phyloP scores from a whole-genome alignment of 352 stramenopile genomes.

The Pythium myriotylum region DNA sequence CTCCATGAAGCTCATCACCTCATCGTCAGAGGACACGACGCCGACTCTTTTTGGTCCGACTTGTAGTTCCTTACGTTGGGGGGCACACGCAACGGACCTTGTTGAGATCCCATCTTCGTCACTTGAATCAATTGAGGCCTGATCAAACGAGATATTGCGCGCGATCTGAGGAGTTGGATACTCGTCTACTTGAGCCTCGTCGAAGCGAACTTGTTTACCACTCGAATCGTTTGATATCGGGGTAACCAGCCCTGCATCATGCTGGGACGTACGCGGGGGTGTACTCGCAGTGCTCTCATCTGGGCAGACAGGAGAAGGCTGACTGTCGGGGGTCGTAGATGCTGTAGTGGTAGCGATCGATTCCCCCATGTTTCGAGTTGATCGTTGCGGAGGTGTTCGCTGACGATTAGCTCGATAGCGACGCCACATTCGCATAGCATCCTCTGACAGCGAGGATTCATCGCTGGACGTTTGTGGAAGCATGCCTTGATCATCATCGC shows the following conservation, averaged over 20 bases:
- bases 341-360: slow-evolving; percentile 7
- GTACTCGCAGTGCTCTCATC: not conserved
- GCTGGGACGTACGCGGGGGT: not conserved
- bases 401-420: slow-evolving; percentile 5
- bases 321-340: slow-evolving; percentile 13
- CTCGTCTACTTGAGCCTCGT: slow-evolving; percentile 24
- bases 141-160: slow-evolving; percentile 66
- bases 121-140: slow-evolving; percentile 29
- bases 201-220: slow-evolving; percentile 59
- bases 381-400: not conserved
- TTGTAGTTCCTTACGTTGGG: not conserved
- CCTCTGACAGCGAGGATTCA: slow-evolving; percentile 1
- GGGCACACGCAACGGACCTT: slow-evolving; percentile 3
- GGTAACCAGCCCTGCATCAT: not conserved
- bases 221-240: slow-evolving; percentile 17
- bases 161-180: slow-evolving; percentile 62
- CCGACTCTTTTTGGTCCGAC: not conserved
- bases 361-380: slow-evolving; percentile 2
- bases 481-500: not conserved
- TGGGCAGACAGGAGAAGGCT: slow-evolving; percentile 1
- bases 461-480: not conserved
- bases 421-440: slow-evolving; percentile 8
- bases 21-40: slow-evolving; percentile 22
- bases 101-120: slow-evolving; percentile 35
- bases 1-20: slow-evolving; percentile 49